Conservation (phyloP, 164 flowering plant species). For the Magnolia sinica region DNA sequence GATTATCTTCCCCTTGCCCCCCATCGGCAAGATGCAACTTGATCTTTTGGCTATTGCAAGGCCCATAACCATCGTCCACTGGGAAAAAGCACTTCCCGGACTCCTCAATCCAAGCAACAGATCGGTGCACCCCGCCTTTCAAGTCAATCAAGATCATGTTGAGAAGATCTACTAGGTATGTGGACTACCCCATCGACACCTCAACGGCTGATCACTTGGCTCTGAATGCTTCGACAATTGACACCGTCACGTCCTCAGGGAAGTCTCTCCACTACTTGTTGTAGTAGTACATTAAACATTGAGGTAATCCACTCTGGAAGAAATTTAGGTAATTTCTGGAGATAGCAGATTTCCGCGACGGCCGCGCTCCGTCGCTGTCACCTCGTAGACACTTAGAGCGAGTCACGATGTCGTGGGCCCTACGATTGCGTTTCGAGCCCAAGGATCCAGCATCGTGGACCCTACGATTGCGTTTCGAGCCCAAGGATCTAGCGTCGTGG, state of each 20-base stretch:
- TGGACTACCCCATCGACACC: neutral
- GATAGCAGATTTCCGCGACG: too few relatives aligned
- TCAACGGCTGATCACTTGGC: constrained; percentile 12
- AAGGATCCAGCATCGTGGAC: too few relatives aligned
- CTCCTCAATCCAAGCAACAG: constrained; percentile 25
- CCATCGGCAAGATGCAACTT: too few relatives aligned
- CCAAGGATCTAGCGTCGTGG: too few relatives aligned
- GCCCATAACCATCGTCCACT: too few relatives aligned
- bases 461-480: too few relatives aligned
- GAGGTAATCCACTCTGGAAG: constrained; percentile 14
- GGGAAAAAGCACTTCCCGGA: constrained; percentile 17
- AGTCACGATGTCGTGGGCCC: too few relatives aligned
- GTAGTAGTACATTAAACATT: constrained; percentile 10
- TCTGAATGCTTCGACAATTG: constrained; percentile 7
- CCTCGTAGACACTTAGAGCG: too few relatives aligned
- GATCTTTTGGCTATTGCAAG: too few relatives aligned
- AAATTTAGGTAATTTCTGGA: constrained; percentile 13
- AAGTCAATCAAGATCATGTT: constrained; percentile 17
- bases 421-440: too few relatives aligned
- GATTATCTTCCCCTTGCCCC: neutral
- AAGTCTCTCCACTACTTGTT: constrained; percentile 20
- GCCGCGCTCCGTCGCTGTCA: too few relatives aligned
- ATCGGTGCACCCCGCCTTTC: constrained; percentile 9
- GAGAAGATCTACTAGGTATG: constrained; percentile 13
- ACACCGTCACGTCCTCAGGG: neutral